phyloP scores from a whole-genome alignment of 257 asterid genomes.

The Datura wrightii region DNA sequence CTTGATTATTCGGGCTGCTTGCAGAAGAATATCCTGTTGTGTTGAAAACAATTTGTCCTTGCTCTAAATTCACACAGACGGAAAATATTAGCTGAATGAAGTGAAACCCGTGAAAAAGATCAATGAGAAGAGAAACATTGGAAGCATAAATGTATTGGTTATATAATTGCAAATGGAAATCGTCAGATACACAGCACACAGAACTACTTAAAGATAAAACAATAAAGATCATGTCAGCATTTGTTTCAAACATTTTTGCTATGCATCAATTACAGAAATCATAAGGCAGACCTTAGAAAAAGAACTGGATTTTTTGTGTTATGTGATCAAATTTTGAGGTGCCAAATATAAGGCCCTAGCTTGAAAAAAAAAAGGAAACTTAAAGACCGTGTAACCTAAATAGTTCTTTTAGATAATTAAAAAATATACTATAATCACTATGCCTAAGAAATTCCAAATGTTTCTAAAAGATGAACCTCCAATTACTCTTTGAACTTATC shows the following conservation, averaged over 20 bases:
- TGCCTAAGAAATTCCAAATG: background rate
- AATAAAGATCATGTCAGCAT: background rate
- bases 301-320: background rate
- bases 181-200: background rate
- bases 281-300: slow-evolving; percentile 22
- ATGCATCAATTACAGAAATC: slow-evolving; percentile 22
- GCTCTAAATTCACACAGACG: slow-evolving; percentile 47
- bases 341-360: background rate
- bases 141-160: background rate
- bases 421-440: background rate
- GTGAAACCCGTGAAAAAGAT: slow-evolving; percentile 8
- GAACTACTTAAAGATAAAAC: background rate
- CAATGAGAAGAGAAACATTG: background rate
- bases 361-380: slow-evolving; percentile 1
- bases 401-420: slow-evolving; percentile 18
- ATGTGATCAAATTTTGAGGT: background rate
- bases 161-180: slow-evolving; percentile 23
- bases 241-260: slow-evolving; percentile 18
- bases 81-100: slow-evolving; percentile 12
- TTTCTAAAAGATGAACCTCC: background rate
- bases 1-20: slow-evolving; percentile 71
- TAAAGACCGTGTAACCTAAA: background rate
- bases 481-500: background rate
- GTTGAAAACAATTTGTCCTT: slow-evolving; percentile 52
- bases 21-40: slow-evolving; percentile 77